Evolutionary conservation across 805 yeast species (phyloP).

Genomic region (Lachancea meyersii): DNA sequence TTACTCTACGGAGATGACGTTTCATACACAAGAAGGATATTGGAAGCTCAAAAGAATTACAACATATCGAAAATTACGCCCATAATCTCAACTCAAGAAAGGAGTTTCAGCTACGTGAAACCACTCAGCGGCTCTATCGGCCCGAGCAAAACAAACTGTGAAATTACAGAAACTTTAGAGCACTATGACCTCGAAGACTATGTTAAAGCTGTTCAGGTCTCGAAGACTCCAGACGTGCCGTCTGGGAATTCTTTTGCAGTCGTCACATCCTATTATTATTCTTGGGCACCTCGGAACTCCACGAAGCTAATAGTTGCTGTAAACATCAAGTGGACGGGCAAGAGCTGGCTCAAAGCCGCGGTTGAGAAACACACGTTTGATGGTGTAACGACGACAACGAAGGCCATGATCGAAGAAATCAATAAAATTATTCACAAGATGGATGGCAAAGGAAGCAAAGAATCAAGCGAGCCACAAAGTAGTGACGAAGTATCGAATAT

Average conservation of each 20-base stretch:
- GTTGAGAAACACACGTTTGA: slow-evolving; percentile 68
- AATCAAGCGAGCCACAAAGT: slow-evolving; percentile 6
- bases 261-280: slow-evolving; percentile 48
- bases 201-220: slow-evolving; percentile 48
- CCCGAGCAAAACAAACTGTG: slow-evolving; percentile 67
- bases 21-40: slow-evolving; percentile 37
- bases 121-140: slow-evolving; percentile 67
- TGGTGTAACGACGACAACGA: slow-evolving; percentile 61
- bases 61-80: slow-evolving; percentile 47
- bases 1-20: slow-evolving; percentile 60
- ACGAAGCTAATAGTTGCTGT: slow-evolving; percentile 51
- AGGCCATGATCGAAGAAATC: slow-evolving; percentile 42
- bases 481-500: slow-evolving; percentile 17
- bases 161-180: slow-evolving; percentile 54
- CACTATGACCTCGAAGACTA: slow-evolving; percentile 43
- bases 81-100: slow-evolving; percentile 32
- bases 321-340: slow-evolving; percentile 62
- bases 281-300: slow-evolving; percentile 56
- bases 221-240: slow-evolving; percentile 79
- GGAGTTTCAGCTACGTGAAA: slow-evolving; percentile 54
- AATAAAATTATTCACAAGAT: slow-evolving; percentile 29
- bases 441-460: slow-evolving; percentile 10
- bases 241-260: slow-evolving; percentile 65
- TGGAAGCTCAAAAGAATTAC: slow-evolving; percentile 58
- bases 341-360: slow-evolving; percentile 72